These are phyloP conservation scores for Aquilaria sinensis DNA, from an alignment of 345 rosid species.

Conservation along the genomic window DNA sequence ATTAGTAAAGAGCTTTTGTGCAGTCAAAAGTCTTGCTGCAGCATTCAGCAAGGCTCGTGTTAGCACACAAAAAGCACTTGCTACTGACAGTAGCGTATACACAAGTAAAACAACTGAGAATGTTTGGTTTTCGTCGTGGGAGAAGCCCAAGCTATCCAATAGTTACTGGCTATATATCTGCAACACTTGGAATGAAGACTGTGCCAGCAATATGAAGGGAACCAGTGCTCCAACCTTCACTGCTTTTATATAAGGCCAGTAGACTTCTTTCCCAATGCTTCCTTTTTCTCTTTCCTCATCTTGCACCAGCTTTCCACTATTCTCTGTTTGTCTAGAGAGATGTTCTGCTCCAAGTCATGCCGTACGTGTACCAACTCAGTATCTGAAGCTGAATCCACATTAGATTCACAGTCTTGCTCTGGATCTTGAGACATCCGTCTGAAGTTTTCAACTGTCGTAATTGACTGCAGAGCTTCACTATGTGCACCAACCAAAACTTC, in stretches of 20 bases:
- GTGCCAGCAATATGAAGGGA: constrained; percentile 79
- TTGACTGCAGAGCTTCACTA: constrained; percentile 66
- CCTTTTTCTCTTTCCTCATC: constrained; percentile 94
- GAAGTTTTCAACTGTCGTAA: constrained; percentile 50
- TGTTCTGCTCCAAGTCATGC: constrained; percentile 41
- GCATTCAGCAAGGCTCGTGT: constrained; percentile 62
- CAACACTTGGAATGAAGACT: constrained; percentile 69
- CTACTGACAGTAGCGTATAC: constrained; percentile 59
- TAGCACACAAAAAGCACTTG: constrained; percentile 67
- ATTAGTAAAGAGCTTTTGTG: constrained; percentile 65
- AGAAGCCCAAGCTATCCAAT: constrained; percentile 94
- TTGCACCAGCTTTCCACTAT: constrained; percentile 73
- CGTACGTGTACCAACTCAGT: constrained; percentile 28
- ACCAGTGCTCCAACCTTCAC: constrained; percentile 68
- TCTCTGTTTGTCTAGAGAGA: constrained; percentile 47
- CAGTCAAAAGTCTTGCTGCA: constrained; percentile 65
- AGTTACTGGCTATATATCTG: constrained; percentile 69
- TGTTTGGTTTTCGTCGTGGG: constrained; percentile 49
- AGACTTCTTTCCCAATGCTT: constrained; percentile 81
- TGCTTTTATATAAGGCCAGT: constrained; percentile 64
- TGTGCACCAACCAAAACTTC: constrained; percentile 92
- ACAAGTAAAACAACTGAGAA: constrained; percentile 48
- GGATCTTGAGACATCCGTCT: constrained; percentile 37
- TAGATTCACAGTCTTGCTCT: constrained; percentile 28
- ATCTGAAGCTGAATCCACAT: constrained; percentile 25